Percentiles rank a stretch among this genome's conserved stretches.
Conservation (phyloP, 306 rosid genomes). For the Fragaria vesca region DNA sequence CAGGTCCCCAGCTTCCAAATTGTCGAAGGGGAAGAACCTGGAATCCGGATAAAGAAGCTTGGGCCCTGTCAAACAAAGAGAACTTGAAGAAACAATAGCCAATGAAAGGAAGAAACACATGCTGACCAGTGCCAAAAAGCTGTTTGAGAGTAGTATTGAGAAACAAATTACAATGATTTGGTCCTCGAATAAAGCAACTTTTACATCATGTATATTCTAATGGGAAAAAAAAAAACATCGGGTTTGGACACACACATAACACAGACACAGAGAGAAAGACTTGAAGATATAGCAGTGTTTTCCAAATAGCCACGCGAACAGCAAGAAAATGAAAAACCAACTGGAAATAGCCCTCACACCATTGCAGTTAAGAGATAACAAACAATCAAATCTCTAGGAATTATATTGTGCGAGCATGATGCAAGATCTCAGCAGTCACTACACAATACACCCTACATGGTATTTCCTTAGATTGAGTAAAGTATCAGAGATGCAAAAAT, state of each 20-base stretch:
- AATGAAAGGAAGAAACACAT: neutral
- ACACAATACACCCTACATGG: neutral
- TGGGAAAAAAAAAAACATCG: neutral
- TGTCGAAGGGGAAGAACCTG: conserved; percentile 82
- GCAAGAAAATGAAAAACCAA: neutral
- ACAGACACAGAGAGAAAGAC: no score
- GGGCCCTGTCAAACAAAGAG: conserved; percentile 50
- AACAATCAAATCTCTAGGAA: neutral
- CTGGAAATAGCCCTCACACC: neutral
- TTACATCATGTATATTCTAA: neutral
- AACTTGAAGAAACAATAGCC: neutral
- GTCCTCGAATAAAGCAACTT: neutral
- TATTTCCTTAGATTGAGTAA: neutral
- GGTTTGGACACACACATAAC: neutral
- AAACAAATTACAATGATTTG: neutral
- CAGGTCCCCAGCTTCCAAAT: conserved; percentile 96
- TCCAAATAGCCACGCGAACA: neutral
- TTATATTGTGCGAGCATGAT: neutral
- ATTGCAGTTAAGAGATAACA: neutral
- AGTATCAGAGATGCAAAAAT: neutral
- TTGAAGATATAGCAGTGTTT: neutral
- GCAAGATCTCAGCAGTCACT: neutral
- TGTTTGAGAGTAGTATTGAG: neutral
- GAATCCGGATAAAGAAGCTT: conserved; percentile 84
- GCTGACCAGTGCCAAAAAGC: neutral